phyloP scores from a whole-genome alignment of 2,329 filamentous ascomycete genomes.

The Purpureocillium lavendulum region DNA sequence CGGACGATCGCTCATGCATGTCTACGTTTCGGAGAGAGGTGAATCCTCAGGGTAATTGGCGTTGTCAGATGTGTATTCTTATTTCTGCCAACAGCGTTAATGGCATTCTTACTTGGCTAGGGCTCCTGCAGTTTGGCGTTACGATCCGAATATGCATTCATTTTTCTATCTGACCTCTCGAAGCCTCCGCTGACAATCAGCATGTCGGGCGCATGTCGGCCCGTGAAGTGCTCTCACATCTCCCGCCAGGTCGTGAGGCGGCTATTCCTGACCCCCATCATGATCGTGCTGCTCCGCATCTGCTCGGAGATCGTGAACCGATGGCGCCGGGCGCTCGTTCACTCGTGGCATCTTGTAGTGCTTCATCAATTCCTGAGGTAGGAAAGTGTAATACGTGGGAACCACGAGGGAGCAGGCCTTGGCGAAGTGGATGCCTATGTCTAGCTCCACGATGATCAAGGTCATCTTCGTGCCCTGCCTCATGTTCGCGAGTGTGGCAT shows the following conservation, averaged over 20 bases:
- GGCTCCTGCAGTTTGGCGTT: background rate
- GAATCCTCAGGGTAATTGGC: background rate
- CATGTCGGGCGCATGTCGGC: no score
- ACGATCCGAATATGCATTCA: no score
- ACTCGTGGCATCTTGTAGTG: conserved; percentile 50
- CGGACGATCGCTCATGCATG: no score
- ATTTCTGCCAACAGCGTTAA: background rate
- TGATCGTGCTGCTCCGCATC: conserved; percentile 18
- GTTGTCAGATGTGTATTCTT: background rate
- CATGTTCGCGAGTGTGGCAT: conserved; percentile 40
- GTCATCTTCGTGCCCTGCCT: conserved; percentile 57
- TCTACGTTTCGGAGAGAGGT: no score
- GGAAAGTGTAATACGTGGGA: conserved; percentile 54
- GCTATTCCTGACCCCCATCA: background rate
- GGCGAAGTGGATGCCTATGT: conserved; percentile 58
- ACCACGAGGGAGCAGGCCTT: conserved; percentile 46
- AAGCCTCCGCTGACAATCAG: no score
- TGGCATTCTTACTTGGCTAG: background rate
- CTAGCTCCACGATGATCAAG: conserved; percentile 45
- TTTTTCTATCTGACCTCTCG: no score
- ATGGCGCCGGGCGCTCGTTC: conserved; percentile 36
- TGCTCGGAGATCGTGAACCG: conserved; percentile 24
- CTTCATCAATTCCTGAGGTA: conserved; percentile 63
- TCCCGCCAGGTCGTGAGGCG: no score
- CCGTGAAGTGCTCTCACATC: no score